phyloP scores from a whole-genome alignment of 371 early-diverging fungal genomes.

The Mucor mucedo region DNA sequence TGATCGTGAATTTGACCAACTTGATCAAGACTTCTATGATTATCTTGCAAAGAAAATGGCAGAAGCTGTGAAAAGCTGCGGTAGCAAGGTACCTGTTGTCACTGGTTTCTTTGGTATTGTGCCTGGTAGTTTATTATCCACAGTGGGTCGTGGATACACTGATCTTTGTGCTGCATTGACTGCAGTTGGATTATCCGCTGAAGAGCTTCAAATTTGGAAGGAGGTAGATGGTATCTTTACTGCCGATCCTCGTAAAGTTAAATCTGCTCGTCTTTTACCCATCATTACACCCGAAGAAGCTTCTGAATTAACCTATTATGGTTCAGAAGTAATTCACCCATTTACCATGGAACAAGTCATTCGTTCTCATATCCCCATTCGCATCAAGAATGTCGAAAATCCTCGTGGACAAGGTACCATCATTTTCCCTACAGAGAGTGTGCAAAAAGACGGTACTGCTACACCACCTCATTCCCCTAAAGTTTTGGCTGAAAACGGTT shows the following conservation, averaged over 20 bases:
- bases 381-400: slow-evolving; percentile 96
- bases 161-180: slow-evolving; percentile 95
- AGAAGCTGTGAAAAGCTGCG: slow-evolving; percentile 64
- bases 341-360: slow-evolving; percentile 99
- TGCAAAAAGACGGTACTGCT: slow-evolving; percentile 50
- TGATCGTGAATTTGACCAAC: slow-evolving; percentile 75
- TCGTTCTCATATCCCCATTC: slow-evolving; percentile 92
- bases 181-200: slow-evolving; percentile 86
- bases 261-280: slow-evolving; percentile 84
- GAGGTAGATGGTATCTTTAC: slow-evolving; percentile 99
- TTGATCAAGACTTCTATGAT: slow-evolving; percentile 94
- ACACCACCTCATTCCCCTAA: slow-evolving; percentile 71
- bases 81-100: slow-evolving; percentile 82
- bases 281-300: slow-evolving; percentile 98
- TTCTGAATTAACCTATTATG: slow-evolving; percentile 98
- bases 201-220: slow-evolving; percentile 98
- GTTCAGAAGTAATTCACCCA: slow-evolving; percentile 98
- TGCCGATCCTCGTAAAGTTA: slow-evolving; percentile 98
- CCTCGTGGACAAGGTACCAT: slow-evolving; percentile 92
- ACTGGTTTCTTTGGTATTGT: slow-evolving; percentile 97
- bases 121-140: slow-evolving; percentile 89
- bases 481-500: slow-evolving; percentile 75
- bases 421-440: slow-evolving; percentile 77
- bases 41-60: slow-evolving; percentile 78
- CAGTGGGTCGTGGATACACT: slow-evolving; percentile 98